Evolutionary conservation across 2,329 filamentous ascomycete genomes (phyloP), one percentile per base, ranked within the genome.

Genomic region (Nigrospora sphaerica): DNA sequence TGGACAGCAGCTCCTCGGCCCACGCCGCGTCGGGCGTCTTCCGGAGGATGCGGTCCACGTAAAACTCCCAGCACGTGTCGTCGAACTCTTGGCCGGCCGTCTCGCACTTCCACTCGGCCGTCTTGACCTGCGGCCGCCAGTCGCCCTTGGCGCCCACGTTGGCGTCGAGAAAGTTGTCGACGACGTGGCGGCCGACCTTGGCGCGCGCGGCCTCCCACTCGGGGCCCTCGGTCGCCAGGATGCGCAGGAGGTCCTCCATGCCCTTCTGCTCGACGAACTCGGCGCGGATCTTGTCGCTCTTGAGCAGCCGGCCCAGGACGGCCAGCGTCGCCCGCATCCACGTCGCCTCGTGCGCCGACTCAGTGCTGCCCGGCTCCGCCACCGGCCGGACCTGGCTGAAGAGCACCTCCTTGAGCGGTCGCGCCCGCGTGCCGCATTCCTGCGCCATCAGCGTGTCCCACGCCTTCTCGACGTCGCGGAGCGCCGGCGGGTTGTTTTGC

Each of bases 111-210:
- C 55, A 54, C 17, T 69, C 66, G 19, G 60, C 59, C 35, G 59
- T 54, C 42, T 63, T 63, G 5, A 56, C 52, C 17, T 52, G 55
- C 18, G 52, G 66, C 0, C 80, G 80, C 79, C 79, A 85, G 50
- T 78, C 64, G 0, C 78, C 77, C 19, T 68, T 66, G 3, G 81
- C 81, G 36, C 81, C 80, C 72, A 83, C 81, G 47, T 77, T 72
- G 50, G 75, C 73, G 56, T 86, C 82, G n/a, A 86, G 65, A 57
- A 86, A 86, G 49, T 73, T 81, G 57, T 86, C 83, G 32, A 77
- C 69, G 28, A 84, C 71, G 46, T 85, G 68, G 49, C 80, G 70
- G 2, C 75, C 78, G 19, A 77, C 73, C 56, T 75, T 79, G 48
- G 70, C 71, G 57, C 76, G 71, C 6, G 76, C 72, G 2, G 64